Percentiles rank a stretch among this genome's conserved stretches.
Evolutionary conservation across 2,329 filamentous ascomycete genomes (phyloP).

Genomic region (Pyrenophora tritici-repentis): DNA sequence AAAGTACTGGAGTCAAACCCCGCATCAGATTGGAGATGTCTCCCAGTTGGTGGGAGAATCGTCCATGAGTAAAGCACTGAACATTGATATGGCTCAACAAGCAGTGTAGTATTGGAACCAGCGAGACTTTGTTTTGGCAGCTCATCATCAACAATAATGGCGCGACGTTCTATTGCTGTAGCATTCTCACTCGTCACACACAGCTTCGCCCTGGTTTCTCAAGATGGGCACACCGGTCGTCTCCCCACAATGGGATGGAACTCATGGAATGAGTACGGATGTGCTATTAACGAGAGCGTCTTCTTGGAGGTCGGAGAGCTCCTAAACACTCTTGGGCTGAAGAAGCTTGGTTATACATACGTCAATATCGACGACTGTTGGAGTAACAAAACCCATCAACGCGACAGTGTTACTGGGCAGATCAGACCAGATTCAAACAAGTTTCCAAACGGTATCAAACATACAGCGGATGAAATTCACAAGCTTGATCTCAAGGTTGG

Average conservation of each 20-base stretch:
- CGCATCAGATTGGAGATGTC: background rate
- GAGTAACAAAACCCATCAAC: constrained; percentile 51
- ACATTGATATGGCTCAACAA: too few relatives aligned
- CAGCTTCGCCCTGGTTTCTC: constrained; percentile 9
- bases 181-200: background rate
- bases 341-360: constrained; percentile 46
- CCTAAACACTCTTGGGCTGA: constrained; percentile 24
- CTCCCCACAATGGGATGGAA: constrained; percentile 31
- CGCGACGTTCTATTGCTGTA: background rate
- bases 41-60: background rate
- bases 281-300: constrained; percentile 28
- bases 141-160: background rate
- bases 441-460: constrained; percentile 64
- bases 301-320: constrained; percentile 23
- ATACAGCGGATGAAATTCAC: constrained; percentile 60
- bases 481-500: constrained; percentile 63
- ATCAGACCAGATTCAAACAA: constrained; percentile 54
- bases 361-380: constrained; percentile 67
- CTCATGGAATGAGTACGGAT: constrained; percentile 30
- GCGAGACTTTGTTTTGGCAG: too few relatives aligned
- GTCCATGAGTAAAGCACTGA: too few relatives aligned
- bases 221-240: constrained; percentile 20
- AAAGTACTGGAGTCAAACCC: background rate
- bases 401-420: constrained; percentile 39
- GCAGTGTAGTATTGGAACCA: too few relatives aligned